phyloP scores from a whole-genome alignment of 345 rosid genomes.

The Brassica carinata region DNA sequence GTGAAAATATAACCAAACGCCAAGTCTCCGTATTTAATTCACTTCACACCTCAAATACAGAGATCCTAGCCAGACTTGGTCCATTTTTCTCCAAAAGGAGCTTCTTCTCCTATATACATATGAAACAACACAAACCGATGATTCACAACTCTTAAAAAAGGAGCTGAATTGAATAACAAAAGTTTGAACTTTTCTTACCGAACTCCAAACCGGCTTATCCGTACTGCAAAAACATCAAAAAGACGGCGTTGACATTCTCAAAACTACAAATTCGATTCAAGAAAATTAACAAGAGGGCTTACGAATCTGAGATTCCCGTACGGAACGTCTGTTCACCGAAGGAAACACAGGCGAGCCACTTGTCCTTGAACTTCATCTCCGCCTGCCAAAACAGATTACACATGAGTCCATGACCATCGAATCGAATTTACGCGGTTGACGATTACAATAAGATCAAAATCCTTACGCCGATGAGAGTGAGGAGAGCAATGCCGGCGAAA shows the following conservation, averaged over 20 bases:
- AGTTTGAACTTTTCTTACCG: constrained; percentile 53
- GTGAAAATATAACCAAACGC: not conserved
- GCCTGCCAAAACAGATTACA: constrained; percentile 50
- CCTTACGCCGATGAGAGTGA: constrained; percentile 62
- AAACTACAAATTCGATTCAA: not conserved
- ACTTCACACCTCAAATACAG: constrained; percentile 76
- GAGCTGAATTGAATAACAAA: not conserved
- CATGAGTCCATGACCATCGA: not conserved
- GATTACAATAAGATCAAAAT: not conserved
- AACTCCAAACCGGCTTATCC: constrained; percentile 83
- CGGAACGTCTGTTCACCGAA: constrained; percentile 93
- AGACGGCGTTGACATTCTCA: constrained; percentile 1
- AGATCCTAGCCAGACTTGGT: constrained; percentile 78
- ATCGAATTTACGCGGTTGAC: not conserved
- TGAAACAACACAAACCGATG: not conserved
- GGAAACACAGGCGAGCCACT: constrained; percentile 90
- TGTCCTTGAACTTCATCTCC: constrained; percentile 86
- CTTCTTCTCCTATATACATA: constrained; percentile 67
- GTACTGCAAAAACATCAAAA: constrained; percentile 62
- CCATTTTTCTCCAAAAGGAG: constrained; percentile 84
- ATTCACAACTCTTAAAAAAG: not conserved
- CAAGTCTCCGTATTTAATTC: not conserved
- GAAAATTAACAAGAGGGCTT: constrained; percentile 1
- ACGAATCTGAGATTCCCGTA: constrained; percentile 68
- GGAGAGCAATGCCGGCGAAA: constrained; percentile 90